These are phyloP conservation scores for Corylus americana DNA, from an alignment of 306 rosid species.

Conservation along the genomic window DNA sequence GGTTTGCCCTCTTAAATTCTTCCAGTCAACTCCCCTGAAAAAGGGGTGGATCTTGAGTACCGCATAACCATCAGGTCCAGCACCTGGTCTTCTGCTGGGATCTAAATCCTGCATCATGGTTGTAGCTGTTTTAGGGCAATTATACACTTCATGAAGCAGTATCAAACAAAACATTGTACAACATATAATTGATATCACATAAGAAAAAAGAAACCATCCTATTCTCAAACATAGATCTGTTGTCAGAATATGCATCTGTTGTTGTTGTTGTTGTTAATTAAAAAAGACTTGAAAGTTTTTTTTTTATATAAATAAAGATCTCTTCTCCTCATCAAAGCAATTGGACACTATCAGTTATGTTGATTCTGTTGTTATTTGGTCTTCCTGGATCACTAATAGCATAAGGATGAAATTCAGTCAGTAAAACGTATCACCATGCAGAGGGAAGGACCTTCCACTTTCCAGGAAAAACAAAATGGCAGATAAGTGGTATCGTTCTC, in stretches of 20 bases:
- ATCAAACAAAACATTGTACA: background rate
- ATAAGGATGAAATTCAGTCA: background rate
- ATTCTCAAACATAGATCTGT: background rate
- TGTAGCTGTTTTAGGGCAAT: background rate
- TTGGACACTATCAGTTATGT: too few species aligned
- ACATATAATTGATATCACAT: background rate
- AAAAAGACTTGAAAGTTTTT: background rate
- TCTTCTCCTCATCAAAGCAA: background rate
- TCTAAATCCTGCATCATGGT: conserved; percentile 74
- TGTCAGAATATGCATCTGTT: background rate
- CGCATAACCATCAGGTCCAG: conserved; percentile 82
- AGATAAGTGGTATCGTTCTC: background rate
- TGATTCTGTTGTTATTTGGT: background rate
- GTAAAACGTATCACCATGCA: background rate
- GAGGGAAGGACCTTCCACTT: background rate
- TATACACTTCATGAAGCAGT: conserved; percentile 17
- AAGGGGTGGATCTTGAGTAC: conserved; percentile 77
- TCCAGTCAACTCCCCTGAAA: conserved; percentile 86
- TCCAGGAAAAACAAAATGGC: background rate
- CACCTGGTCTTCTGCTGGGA: conserved; percentile 87
- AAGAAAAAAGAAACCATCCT: background rate
- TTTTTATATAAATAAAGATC: background rate
- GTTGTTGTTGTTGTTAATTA: background rate
- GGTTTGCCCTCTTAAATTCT: conserved; percentile 50
- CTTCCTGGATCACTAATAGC: background rate